These are phyloP conservation scores for Coniferiporia sulphurascens DNA, from an alignment of 1,284 basidiomycete species.

Conservation along the genomic window DNA sequence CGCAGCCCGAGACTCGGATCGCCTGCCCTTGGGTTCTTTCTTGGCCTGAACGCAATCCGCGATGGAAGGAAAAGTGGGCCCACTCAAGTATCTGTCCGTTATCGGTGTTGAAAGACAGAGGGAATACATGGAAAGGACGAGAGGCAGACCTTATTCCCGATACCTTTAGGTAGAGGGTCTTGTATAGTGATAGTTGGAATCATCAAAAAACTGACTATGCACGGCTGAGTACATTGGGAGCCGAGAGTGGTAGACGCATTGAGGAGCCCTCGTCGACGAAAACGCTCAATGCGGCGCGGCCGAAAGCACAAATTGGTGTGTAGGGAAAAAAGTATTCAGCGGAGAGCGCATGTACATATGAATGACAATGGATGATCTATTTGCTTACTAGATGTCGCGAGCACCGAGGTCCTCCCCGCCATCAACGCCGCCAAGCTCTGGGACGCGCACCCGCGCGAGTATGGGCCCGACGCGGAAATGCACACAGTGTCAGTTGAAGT, in stretches of 20 bases:
- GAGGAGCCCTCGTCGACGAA: slow-evolving; percentile 7
- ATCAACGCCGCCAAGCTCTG: slow-evolving; percentile 48
- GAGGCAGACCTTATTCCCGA: too few relatives aligned
- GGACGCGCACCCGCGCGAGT: slow-evolving; percentile 23
- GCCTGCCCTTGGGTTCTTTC: too few relatives aligned
- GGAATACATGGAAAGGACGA: too few relatives aligned
- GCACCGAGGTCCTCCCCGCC: slow-evolving; percentile 40
- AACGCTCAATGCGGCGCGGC: slow-evolving; percentile 1
- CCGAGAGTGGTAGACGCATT: slow-evolving; percentile 4
- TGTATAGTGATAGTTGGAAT: too few relatives aligned
- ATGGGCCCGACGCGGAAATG: slow-evolving; percentile 34
- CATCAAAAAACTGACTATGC: too few relatives aligned
- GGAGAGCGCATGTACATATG: slow-evolving; percentile 6
- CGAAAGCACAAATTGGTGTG: slow-evolving; percentile 15
- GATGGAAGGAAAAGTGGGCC: too few relatives aligned
- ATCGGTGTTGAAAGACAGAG: too few relatives aligned
- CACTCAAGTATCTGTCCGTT: too few relatives aligned
- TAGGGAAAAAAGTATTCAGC: slow-evolving; percentile 1
- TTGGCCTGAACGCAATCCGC: too few relatives aligned
- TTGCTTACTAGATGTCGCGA: slow-evolving; percentile 32
- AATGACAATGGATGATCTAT: slow-evolving; percentile 6
- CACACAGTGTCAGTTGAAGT: slow-evolving; percentile 68
- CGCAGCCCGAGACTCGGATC: too few relatives aligned
- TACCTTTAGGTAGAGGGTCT: too few relatives aligned
- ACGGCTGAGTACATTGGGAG: slow-evolving; percentile 7